These are phyloP conservation scores for Hemisphaericaspora xylofermentans DNA, from an alignment of 1,139 yeast genomes.

Conservation along the genomic window DNA sequence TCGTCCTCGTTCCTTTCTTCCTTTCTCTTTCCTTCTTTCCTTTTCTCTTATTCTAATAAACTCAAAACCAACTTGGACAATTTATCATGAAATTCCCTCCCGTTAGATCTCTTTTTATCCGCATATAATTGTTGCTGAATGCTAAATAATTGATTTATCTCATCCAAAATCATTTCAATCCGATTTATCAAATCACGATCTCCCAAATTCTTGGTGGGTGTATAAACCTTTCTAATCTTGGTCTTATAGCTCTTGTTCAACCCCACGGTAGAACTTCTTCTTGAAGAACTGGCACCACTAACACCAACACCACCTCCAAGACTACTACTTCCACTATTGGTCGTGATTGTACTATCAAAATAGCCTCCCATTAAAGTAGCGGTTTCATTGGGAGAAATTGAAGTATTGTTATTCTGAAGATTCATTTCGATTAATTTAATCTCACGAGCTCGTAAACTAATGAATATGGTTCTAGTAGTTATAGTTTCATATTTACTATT, in stretches of 20 bases:
- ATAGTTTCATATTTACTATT: conserved; percentile 34
- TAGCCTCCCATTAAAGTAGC: not conserved
- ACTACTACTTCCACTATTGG: not conserved
- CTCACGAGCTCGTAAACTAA: conserved; percentile 58
- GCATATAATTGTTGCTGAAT: conserved; percentile 14
- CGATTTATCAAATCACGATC: conserved; percentile 26
- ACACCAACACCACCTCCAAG: not conserved
- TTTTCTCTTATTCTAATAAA: conserved; percentile 5
- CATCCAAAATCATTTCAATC: conserved; percentile 28
- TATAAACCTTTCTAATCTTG: conserved; percentile 35
- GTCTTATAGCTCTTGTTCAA: conserved; percentile 31
- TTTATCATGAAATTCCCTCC: conserved; percentile 20
- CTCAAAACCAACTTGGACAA: conserved; percentile 19
- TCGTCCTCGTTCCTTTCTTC: not conserved
- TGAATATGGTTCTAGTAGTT: conserved; percentile 37
- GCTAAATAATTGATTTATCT: conserved; percentile 26
- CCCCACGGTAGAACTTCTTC: conserved; percentile 3
- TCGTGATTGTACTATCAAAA: not conserved
- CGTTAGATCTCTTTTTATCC: conserved; percentile 9
- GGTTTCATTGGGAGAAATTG: conserved; percentile 7
- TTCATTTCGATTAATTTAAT: conserved; percentile 52
- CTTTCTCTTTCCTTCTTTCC: not conserved
- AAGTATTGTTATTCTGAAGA: conserved; percentile 14
- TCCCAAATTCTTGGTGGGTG: conserved; percentile 36
- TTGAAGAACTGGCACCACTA: conserved; percentile 1